These are phyloP conservation scores for Fusarium avenaceum DNA, from an alignment of 2,329 filamentous ascomycete genomes.

Conservation along the genomic window DNA sequence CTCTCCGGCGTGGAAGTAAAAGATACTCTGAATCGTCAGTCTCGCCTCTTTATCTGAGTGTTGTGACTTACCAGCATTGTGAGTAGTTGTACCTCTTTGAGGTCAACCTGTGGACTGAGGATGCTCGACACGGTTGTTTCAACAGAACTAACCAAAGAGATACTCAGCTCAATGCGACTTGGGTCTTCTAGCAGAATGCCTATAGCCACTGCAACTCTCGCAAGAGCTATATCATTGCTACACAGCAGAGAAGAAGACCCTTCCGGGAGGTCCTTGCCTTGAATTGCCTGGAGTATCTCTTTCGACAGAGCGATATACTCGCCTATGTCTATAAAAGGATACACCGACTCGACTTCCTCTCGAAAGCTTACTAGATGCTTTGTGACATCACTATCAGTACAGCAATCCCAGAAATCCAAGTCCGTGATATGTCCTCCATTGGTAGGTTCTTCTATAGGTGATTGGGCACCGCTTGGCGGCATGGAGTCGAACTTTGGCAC, in stretches of 20 bases:
- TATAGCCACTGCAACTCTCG: constrained; percentile 53
- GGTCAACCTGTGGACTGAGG: constrained; percentile 48
- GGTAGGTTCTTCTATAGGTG: constrained; percentile 29
- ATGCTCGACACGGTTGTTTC: constrained; percentile 50
- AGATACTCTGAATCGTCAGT: constrained; percentile 52
- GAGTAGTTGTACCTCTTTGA: constrained; percentile 54
- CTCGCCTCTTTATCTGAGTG: neutral
- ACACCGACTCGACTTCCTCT: constrained; percentile 57
- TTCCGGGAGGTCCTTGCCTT: neutral
- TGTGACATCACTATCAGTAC: constrained; percentile 47
- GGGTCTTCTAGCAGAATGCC: constrained; percentile 52
- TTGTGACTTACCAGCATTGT: constrained; percentile 48
- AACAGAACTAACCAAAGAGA: constrained; percentile 50
- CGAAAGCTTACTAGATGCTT: constrained; percentile 55
- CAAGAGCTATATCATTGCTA: constrained; percentile 52
- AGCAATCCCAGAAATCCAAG: constrained; percentile 44
- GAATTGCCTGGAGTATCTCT: constrained; percentile 48
- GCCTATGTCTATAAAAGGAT: constrained; percentile 52
- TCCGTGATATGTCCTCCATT: constrained; percentile 22
- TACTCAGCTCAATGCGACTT: constrained; percentile 50
- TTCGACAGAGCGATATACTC: constrained; percentile 46
- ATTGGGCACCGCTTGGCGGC: constrained; percentile 45
- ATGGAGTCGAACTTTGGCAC: constrained; percentile 51
- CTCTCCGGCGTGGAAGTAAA: constrained; percentile 62
- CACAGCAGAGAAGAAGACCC: neutral